Conservation (phyloP, 225 moss, liverwort and hornwort species). For the Pleurozium schreberi region DNA sequence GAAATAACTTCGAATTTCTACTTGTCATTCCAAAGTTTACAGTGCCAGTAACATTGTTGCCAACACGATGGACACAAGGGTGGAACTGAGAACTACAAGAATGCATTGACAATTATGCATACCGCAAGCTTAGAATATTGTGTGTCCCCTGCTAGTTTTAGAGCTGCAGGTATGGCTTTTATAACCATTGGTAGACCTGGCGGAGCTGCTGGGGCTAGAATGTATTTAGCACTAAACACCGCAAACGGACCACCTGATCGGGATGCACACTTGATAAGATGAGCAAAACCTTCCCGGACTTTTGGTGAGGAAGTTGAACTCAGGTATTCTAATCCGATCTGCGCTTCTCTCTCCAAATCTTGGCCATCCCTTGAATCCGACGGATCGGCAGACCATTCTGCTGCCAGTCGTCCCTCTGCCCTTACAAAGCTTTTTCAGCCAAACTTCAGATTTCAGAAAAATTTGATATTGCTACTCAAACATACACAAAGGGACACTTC, state of each 20-base stretch:
- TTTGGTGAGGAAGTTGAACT: background rate
- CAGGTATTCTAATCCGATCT: background rate
- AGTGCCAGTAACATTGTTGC: background rate
- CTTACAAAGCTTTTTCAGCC: background rate
- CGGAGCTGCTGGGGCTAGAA: background rate
- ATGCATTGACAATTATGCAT: background rate
- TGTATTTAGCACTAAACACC: background rate
- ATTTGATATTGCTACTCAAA: background rate
- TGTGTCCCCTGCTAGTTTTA: background rate
- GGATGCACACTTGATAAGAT: background rate
- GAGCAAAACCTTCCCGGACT: background rate
- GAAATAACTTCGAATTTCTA: background rate
- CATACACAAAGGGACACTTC: background rate
- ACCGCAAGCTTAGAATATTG: background rate
- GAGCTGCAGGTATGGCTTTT: background rate
- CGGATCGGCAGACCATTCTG: background rate
- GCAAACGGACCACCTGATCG: background rate
- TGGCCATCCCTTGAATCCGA: background rate
- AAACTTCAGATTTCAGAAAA: background rate
- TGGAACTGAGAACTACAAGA: background rate
- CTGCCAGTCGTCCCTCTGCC: background rate
- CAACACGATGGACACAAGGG: background rate
- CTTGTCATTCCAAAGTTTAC: background rate
- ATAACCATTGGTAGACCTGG: background rate
- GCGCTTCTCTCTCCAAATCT: background rate